Evolutionary conservation across 1,139 yeast genomes (phyloP).

Genomic region (Zygosaccharomyces pseudobailii): DNA sequence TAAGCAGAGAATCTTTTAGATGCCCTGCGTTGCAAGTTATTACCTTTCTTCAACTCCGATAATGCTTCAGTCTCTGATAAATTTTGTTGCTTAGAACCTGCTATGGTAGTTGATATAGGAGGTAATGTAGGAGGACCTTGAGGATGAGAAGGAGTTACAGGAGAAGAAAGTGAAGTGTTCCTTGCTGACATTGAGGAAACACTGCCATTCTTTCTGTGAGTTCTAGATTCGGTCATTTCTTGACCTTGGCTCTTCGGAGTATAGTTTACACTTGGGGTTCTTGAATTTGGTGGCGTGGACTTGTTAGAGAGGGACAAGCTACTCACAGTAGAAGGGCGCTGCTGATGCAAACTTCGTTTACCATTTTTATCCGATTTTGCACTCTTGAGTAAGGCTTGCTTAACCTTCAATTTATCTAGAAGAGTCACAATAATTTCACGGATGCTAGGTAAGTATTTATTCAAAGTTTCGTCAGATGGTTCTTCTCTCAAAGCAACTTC

Average conservation of each 20-base stretch:
- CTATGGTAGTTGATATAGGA: neutral
- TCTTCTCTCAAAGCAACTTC: constrained; percentile 85
- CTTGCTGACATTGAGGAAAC: neutral
- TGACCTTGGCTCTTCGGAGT: constrained; percentile 1
- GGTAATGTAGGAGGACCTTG: neutral
- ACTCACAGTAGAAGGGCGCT: constrained; percentile 12
- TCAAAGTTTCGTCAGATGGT: constrained; percentile 80
- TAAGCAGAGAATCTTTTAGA: constrained; percentile 85
- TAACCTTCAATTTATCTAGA: constrained; percentile 72
- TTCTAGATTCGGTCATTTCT: neutral
- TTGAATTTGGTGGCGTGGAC: constrained; percentile 7
- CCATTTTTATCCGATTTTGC: constrained; percentile 24
- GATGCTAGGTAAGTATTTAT: constrained; percentile 75
- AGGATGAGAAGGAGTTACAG: neutral
- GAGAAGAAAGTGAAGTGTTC: neutral
- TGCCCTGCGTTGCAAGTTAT: constrained; percentile 82
- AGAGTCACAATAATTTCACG: constrained; percentile 81
- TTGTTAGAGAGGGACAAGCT: constrained; percentile 8
- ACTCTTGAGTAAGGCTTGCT: constrained; percentile 52
- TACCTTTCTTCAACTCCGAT: constrained; percentile 72
- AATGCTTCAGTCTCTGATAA: constrained; percentile 49
- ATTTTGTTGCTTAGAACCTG: constrained; percentile 5
- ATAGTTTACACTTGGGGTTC: constrained; percentile 1
- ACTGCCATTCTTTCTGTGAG: neutral
- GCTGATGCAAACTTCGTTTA: constrained; percentile 11